Evolutionary conservation across 2,329 filamentous ascomycete species (phyloP).

Genomic region (Curvularia sp.): DNA sequence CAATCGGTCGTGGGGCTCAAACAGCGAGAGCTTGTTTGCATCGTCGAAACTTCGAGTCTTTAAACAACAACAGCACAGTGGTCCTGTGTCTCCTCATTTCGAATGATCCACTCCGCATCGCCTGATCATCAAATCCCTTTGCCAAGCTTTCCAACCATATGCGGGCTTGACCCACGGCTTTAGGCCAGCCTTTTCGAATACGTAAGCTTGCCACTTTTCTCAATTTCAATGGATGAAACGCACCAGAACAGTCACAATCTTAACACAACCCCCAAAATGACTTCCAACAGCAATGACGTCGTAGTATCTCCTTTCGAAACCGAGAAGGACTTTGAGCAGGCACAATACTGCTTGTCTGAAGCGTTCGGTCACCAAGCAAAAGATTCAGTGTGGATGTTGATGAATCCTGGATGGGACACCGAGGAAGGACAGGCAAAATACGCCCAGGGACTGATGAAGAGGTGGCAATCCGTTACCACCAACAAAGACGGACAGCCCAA

Average conservation of each 20-base stretch:
- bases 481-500: slow-evolving; percentile 59
- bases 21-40: background rate
- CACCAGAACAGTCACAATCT: background rate
- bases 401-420: slow-evolving; percentile 65
- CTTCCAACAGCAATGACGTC: slow-evolving; percentile 21
- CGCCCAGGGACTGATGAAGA: slow-evolving; percentile 51
- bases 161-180: background rate
- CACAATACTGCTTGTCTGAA: slow-evolving; percentile 46
- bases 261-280: slow-evolving; percentile 16
- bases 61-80: background rate
- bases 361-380: slow-evolving; percentile 61
- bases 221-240: background rate
- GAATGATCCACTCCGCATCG: background rate
- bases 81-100: background rate
- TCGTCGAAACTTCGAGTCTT: background rate
- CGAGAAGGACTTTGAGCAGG: slow-evolving; percentile 35
- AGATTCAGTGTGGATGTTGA: slow-evolving; percentile 61
- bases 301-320: slow-evolving; percentile 30
- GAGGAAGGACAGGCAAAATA: slow-evolving; percentile 53
- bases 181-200: background rate
- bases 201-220: background rate
- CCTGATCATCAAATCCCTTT: background rate
- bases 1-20: background rate
- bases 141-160: slow-evolving; percentile 6
- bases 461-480: slow-evolving; percentile 53